Conservation (phyloP, 345 rosid species). For the Populus simonii region DNA sequence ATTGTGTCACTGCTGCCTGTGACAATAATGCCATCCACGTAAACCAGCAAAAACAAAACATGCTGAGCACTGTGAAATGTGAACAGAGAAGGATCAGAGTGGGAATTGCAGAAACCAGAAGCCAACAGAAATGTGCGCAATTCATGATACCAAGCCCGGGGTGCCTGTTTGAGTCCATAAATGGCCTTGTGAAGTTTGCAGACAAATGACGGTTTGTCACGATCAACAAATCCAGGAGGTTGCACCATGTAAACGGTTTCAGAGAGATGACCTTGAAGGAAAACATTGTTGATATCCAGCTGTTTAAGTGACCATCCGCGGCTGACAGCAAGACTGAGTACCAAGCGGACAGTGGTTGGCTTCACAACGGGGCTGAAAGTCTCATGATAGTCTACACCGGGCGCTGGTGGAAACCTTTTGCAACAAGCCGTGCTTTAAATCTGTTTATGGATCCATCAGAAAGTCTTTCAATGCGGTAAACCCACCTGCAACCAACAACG, state of each 20-base stretch:
- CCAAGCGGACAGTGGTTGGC: background rate
- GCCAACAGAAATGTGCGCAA: background rate
- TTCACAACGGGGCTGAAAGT: rapidly evolving
- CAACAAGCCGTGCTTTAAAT: background rate
- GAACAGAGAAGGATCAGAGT: background rate
- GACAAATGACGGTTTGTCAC: rapidly evolving
- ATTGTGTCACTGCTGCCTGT: rapidly evolving
- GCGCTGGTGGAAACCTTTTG: background rate
- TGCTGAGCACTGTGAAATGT: rapidly evolving
- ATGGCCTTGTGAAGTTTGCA: background rate
- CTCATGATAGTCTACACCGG: background rate
- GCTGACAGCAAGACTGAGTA: background rate
- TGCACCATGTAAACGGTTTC: background rate
- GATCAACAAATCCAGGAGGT: background rate
- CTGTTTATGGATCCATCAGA: background rate
- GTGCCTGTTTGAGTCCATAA: background rate
- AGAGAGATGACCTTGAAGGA: no score
- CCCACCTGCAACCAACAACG: background rate
- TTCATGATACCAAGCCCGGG: background rate
- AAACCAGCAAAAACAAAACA: no score
- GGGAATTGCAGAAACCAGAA: rapidly evolving
- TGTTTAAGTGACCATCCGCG: background rate
- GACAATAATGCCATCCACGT: background rate
- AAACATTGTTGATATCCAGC: background rate
- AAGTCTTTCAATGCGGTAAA: background rate